Percentiles rank a stretch among this genome's conserved stretches.
Evolutionary conservation across 306 rosid genomes (phyloP).

Genomic region (Fagus sylvatica): DNA sequence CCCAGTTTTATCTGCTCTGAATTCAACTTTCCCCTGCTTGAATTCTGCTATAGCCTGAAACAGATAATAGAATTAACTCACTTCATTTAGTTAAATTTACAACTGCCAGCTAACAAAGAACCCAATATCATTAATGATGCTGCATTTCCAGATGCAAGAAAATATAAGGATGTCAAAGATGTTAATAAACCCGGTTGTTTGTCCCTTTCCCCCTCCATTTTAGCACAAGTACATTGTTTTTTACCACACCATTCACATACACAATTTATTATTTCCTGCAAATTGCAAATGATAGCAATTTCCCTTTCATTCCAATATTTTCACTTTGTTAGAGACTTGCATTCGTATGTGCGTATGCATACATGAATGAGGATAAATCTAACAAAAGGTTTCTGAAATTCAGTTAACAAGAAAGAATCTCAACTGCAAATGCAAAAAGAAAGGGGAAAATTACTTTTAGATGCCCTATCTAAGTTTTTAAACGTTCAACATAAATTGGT

Average conservation of each 20-base stretch:
- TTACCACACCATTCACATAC: neutral
- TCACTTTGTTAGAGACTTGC: neutral
- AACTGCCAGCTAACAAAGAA: neutral
- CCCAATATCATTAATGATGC: neutral
- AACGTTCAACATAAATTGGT: neutral
- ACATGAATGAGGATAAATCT: neutral
- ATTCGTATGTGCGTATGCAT: neutral
- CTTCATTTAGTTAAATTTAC: neutral
- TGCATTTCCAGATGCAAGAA: neutral
- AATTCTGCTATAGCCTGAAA: slow-evolving; percentile 94
- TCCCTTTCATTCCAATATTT: neutral
- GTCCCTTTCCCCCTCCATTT: neutral
- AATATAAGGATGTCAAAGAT: neutral
- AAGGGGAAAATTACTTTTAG: neutral
- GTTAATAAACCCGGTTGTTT: neutral
- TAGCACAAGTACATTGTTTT: neutral
- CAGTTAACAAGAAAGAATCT: too few species aligned
- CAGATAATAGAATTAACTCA: neutral
- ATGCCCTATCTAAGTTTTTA: neutral
- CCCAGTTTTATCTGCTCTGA: slow-evolving; percentile 97
- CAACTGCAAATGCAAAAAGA: neutral
- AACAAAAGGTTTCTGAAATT: neutral
- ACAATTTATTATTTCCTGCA: neutral
- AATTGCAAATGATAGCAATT: neutral
- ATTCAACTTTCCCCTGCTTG: slow-evolving; percentile 97